Evolutionary conservation across 371 early-diverging fungal genomes (phyloP), one percentile per base, ranked within the genome.

Genomic region (Conidiobolus incongruus): DNA sequence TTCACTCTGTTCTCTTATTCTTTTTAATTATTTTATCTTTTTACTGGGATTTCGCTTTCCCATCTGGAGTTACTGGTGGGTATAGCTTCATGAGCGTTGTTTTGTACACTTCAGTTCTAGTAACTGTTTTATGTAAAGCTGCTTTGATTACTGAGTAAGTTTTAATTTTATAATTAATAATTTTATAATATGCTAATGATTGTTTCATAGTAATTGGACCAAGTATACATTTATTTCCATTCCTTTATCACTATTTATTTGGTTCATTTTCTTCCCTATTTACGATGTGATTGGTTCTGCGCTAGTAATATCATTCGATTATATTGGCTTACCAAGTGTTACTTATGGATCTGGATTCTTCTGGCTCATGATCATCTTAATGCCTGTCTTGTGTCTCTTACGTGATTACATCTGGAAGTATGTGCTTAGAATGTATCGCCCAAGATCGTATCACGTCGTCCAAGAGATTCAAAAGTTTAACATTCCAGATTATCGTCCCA

Each of bases 381-480:
- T 93, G 23, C 91, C 96, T 7, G 52, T 80, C 37, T 46, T 81
- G 38, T 79, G 84, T 51, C 71, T 82, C 48, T 47, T 81, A 32
- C 69, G 92, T 45, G 96, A 95, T 62, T 87, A 67, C 52, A 51
- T 67, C 2, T 95, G 84, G 86, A 93, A 91, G 66, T 93, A 75
- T 42, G 31, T 49, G 47, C 78, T 87, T 61, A 75, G 88, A 35
- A 81, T 77, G 69, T 82, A 79, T 57, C 58, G 70, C 35, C 70
- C 79, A 15, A 47, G 72, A 46, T 68, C 81, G 8, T 91, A 92
- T 60, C 95, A 95, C 54, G 83, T 85, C 49, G 85, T 92, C 26
- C 95, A 95, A 60, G 95, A 95, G 60, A 91, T 95, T 37, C 89
- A 91, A 59, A 90, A 94, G 61, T 89, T 76, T 73, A 90, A 93